Evolutionary conservation across 2,329 filamentous ascomycete species (phyloP).

Genomic region (Cyphellophora europaea): DNA sequence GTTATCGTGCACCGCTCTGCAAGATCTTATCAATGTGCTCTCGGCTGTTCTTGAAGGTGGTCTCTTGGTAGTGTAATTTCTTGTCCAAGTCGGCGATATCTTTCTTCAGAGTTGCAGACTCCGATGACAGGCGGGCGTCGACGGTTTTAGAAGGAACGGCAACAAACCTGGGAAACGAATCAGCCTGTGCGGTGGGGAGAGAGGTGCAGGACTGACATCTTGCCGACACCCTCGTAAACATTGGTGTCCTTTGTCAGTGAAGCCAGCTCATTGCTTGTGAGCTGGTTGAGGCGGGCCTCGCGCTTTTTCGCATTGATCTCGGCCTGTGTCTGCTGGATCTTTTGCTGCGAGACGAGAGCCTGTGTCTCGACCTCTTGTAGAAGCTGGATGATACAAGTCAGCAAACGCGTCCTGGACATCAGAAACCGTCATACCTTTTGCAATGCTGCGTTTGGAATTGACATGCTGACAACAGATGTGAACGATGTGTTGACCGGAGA

Average conservation of each 20-base stretch:
- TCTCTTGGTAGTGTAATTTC: conserved; percentile 86
- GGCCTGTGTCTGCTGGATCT: conserved; percentile 75
- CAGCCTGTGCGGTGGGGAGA: conserved; percentile 1
- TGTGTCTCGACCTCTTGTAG: conserved; percentile 91
- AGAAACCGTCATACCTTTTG: conserved; percentile 60
- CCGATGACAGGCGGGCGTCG: conserved; percentile 63
- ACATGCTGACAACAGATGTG: too few species aligned
- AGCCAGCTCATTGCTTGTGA: conserved; percentile 78
- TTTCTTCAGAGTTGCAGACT: conserved; percentile 64
- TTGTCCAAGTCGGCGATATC: conserved; percentile 78
- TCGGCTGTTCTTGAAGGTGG: conserved; percentile 87
- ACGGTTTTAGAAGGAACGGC: conserved; percentile 63
- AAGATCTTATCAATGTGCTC: conserved; percentile 87
- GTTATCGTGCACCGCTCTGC: conserved; percentile 36
- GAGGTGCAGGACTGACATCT: conserved; percentile 59
- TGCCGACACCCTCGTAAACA: conserved; percentile 91
- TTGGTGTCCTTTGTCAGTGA: conserved; percentile 64
- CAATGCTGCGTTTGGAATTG: conserved; percentile 85
- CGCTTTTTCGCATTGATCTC: conserved; percentile 80
- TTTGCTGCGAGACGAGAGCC: conserved; percentile 79
- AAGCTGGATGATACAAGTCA: conserved; percentile 46
- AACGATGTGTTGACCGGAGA: too few species aligned
- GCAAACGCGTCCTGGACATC: background rate
- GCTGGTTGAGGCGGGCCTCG: conserved; percentile 77
- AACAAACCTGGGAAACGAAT: conserved; percentile 63